phyloP scores from a whole-genome alignment of 495 filamentous ascomycete genomes.

The Bombardia bombarda region DNA sequence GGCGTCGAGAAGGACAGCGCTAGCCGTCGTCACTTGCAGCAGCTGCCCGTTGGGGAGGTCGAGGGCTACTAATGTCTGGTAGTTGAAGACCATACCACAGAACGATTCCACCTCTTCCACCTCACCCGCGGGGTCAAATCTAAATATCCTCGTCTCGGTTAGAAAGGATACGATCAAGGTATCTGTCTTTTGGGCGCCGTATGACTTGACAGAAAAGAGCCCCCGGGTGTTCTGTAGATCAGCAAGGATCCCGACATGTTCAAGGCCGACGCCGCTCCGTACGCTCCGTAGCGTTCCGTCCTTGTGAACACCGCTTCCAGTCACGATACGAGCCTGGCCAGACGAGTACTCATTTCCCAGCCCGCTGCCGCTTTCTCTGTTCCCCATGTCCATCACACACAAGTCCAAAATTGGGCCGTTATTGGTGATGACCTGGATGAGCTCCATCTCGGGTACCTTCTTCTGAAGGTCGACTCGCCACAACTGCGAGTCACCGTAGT shows the following conservation, averaged over 20 bases:
- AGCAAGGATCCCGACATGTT: constrained; percentile 75
- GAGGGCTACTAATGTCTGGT: constrained; percentile 63
- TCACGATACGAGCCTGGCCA: constrained; percentile 88
- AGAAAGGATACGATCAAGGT: constrained; percentile 74
- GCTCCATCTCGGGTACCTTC: constrained; percentile 37
- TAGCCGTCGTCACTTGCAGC: constrained; percentile 68
- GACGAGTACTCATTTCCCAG: constrained; percentile 83
- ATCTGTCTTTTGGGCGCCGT: constrained; percentile 43
- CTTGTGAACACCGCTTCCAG: constrained; percentile 79
- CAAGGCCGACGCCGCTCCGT: constrained; percentile 86
- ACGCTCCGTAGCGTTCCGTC: constrained; percentile 84
- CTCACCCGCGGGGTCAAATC: constrained; percentile 64
- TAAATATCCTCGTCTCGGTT: constrained; percentile 75
- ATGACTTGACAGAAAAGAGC: constrained; percentile 50
- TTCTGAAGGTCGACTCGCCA: constrained; percentile 45
- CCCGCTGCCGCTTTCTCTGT: constrained; percentile 60
- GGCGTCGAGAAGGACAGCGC: constrained; percentile 54
- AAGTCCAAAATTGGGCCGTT: constrained; percentile 91
- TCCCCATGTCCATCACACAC: constrained; percentile 89
- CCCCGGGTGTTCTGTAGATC: constrained; percentile 70
- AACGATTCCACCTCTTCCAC: constrained; percentile 78
- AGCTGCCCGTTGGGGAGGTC: constrained; percentile 56
- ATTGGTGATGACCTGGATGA: constrained; percentile 73
- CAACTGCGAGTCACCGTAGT: constrained; percentile 86
- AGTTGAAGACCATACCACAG: constrained; percentile 56